A percentile compares a stretch with the other conserved stretches of the same genome.
Evolutionary conservation across 306 rosid genomes (phyloP).

Genomic region (Chamaecrista fasciculata): DNA sequence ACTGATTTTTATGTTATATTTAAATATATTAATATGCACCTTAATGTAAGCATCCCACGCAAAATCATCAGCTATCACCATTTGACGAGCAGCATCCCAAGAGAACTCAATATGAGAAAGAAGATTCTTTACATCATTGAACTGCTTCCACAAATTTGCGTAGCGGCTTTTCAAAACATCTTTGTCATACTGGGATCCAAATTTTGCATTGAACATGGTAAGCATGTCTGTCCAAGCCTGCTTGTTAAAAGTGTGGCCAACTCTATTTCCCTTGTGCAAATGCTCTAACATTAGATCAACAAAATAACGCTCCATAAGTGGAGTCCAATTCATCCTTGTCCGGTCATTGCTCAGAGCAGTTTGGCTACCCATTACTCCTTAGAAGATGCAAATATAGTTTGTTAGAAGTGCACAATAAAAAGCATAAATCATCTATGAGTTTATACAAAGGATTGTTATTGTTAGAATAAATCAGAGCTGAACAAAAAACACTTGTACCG

Average conservation of each 20-base stretch:
- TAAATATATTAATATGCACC: slow-evolving; percentile 32
- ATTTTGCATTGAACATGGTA: slow-evolving; percentile 55
- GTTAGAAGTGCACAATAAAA: background rate
- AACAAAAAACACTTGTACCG: background rate
- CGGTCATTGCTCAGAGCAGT: slow-evolving; percentile 48
- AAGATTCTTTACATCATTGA: slow-evolving; percentile 65
- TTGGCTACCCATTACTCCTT: slow-evolving; percentile 53
- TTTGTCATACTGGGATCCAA: slow-evolving; percentile 67
- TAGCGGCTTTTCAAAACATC: slow-evolving; percentile 73
- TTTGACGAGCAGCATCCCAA: slow-evolving; percentile 67
- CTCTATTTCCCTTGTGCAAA: slow-evolving; percentile 57
- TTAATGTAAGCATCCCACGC: slow-evolving; percentile 64
- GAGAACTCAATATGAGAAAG: slow-evolving; percentile 65
- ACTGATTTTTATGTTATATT: background rate
- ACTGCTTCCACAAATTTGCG: slow-evolving; percentile 74
- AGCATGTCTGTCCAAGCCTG: slow-evolving; percentile 80
- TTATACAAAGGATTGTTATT: background rate
- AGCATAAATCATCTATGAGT: background rate
- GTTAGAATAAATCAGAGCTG: background rate
- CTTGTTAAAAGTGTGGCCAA: slow-evolving; percentile 74
- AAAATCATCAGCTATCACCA: slow-evolving; percentile 69
- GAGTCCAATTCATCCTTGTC: slow-evolving; percentile 71
- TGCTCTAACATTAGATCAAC: slow-evolving; percentile 77
- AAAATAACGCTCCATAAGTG: slow-evolving; percentile 66
- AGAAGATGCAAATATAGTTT: slow-evolving; percentile 4